Conservation (phyloP, 2,329 filamentous ascomycete species). For the Ascochyta lentis region DNA sequence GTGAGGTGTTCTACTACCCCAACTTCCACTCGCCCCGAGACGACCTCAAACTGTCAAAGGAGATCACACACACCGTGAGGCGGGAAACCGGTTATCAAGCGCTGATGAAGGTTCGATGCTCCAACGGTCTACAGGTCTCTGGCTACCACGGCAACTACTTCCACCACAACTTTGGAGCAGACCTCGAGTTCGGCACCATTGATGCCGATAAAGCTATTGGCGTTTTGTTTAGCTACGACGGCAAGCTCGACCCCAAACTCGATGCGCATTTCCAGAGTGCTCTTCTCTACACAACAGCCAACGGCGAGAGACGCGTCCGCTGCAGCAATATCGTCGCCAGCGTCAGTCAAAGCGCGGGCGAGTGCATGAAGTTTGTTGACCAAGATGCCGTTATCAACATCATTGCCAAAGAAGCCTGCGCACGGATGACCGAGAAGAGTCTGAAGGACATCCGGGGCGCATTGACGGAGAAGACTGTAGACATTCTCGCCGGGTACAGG, state of each 20-base stretch:
- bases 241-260: slow-evolving; percentile 94
- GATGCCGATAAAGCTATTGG: slow-evolving; percentile 93
- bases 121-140: slow-evolving; percentile 90
- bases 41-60: slow-evolving; percentile 79
- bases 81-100: slow-evolving; percentile 95
- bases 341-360: slow-evolving; percentile 82
- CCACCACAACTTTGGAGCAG: slow-evolving; percentile 92
- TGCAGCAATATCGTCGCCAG: slow-evolving; percentile 94
- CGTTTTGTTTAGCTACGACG: slow-evolving; percentile 92
- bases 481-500: slow-evolving; percentile 88
- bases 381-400: slow-evolving; percentile 91
- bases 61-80: slow-evolving; percentile 84
- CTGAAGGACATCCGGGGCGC: slow-evolving; percentile 85
- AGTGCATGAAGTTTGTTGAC: slow-evolving; percentile 90
- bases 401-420: slow-evolving; percentile 90
- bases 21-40: slow-evolving; percentile 93
- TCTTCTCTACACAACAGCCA: slow-evolving; percentile 89
- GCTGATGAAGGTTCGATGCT: slow-evolving; percentile 97
- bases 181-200: slow-evolving; percentile 90
- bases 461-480: slow-evolving; percentile 89
- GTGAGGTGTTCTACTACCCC: slow-evolving; percentile 95
- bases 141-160: slow-evolving; percentile 97
- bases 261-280: slow-evolving; percentile 98
- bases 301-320: slow-evolving; percentile 85
- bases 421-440: slow-evolving; percentile 77